Base-by-base conservation (phyloP, 2,329 filamentous ascomycete species). In the Ceratocystis destructans region DNA sequence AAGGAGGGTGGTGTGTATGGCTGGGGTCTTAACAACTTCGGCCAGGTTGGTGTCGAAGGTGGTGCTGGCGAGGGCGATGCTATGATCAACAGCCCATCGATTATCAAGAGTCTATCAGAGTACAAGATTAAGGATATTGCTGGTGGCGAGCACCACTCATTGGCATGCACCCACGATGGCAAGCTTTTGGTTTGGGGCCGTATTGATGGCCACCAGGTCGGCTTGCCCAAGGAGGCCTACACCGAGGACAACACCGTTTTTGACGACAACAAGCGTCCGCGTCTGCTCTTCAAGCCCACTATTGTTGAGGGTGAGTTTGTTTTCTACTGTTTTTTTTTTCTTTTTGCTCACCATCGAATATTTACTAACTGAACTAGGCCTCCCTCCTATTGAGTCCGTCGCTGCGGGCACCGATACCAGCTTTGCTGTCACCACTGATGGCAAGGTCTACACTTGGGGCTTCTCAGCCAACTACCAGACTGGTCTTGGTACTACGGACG, bases 21-120 rank as follows among this genome's bases (percentile, higher is more conserved):
- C 0, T 96, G 90, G 90, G 90, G 91, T 28, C 79, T 93, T 37
- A 96, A 96, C 80, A 91, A 88, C 76, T 95, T 89, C 75, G 88
- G 87, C 69, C 87, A 96, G 77, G 89, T 88, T 17, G 90, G 78
- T 3, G 83, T 88, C 64, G 79, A 79, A 63, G 74, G 78, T 22
- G 74, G 76, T 68, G 75, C 79, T 20, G 82, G 83, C 33, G 86
- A 85, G 65, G 89, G 65, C 44, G 66, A 68, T 28, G 62, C 67
- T 41, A 62, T 85, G 69, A 79, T 93, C 66, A 79, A 85, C n/a
- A 81, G 82, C 69, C 86, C 89, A 1, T 82, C 81, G n/a, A 73
- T 86, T 28, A 82, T 94, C 45, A 75, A 82, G 25, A 80, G 79
- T 4, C 80, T 94, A n/a, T 77, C 78, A 41, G 87, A 86, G 83